Base-by-base conservation (phyloP, 2,329 filamentous ascomycete genomes). In the Trichoderma koningii region DNA sequence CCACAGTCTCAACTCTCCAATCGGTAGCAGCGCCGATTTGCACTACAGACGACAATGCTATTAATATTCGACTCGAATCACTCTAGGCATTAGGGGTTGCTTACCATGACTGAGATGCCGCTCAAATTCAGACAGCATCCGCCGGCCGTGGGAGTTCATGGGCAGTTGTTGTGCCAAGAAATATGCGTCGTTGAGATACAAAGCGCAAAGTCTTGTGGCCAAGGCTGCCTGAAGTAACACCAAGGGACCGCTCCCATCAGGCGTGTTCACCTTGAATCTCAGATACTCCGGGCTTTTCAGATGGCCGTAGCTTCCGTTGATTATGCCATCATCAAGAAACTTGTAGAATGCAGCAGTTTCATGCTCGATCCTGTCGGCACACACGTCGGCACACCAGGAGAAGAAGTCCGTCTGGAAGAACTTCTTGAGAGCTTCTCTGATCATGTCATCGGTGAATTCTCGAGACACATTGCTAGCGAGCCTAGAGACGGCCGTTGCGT, bases 341-440 rank as follows among this genome's bases (percentile, higher is more conserved):
- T n/a, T 55, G 1, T 5, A 3, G 2, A 42, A 1, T 1, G 19
- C 52, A 10, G 19, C 34, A 1, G 17, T 1, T 21, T 41, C 52
- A n/a, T 55, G 6, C 15, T 23, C 12, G 17, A 55, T 26, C 3
- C 3, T 26, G 19, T 26, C 52, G 3, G 21, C 21, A 3, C 52
- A 41, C 14, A 55, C 21, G 9, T 55, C 52, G 34, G 52, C 52
- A n/a, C 52, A 55, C 52, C 52, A 55, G 7, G 52, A 55, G 15
- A 55, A 12, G 15, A 55, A 3, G 0, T 55, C 52, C 3, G 14
- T 55, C 3, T 55, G 52, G 3, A 55, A 42, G 21, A 55, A 28
- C 15, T 14, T 55, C 1, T 42, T 55, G 34, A 55, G 52, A 3
- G 23, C 34, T 55, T 55, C 52, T 42, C 34, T 42, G 5, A 55